Base-by-base conservation (phyloP, 2,329 filamentous ascomycete genomes). In the Trichophyton benhamiae region DNA sequence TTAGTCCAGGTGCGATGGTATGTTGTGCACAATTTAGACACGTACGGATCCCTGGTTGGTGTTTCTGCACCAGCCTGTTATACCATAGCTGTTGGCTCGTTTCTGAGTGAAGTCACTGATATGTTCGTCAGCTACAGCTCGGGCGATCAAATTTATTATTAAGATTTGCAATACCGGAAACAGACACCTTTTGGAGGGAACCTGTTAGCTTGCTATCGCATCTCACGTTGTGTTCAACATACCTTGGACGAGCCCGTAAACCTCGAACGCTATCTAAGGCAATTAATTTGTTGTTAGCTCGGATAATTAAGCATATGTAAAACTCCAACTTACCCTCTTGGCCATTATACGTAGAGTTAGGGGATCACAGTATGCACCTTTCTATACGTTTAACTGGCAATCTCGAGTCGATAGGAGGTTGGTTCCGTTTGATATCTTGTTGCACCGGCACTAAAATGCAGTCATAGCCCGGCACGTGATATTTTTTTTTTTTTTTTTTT, bases 241-340 rank as follows among this genome's bases (percentile, higher is more conserved):
- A 85, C 87, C 87, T 80, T 90, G 87, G 11, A 90, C 87, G 44
- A 79, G 79, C 60, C 86, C 87, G 67, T 88, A 83, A 62, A 84
- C 86, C 64, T 69, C 72, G 66, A 75, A 76, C 55, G 71, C 70
- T 63, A 75, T 66, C 74, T 76, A 48, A 13, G 22, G 38, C 41
- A 44, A n/a, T 20, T 7, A 44, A n/a, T 3, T 17, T 15, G 20
- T 3, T 3, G 3, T 22, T 55, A 25, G 20, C 11, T 7, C 15
- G 15, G 52, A 25, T 55, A n/a, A 13, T 15, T 36, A 13, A 17
- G 11, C 7, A 30, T 6, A 6, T 27, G n/a, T 55, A 36, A 11
- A 13, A 13, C 15, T 20, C 27, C 11, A n/a, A 44, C 41, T 44
- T 20, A 55, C 52, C n/a, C 52, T 4, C 8, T 55, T 55, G 0